Conservation (phyloP, 768 basidiomycete genomes). For the Psilocybe subaeruginosa region DNA sequence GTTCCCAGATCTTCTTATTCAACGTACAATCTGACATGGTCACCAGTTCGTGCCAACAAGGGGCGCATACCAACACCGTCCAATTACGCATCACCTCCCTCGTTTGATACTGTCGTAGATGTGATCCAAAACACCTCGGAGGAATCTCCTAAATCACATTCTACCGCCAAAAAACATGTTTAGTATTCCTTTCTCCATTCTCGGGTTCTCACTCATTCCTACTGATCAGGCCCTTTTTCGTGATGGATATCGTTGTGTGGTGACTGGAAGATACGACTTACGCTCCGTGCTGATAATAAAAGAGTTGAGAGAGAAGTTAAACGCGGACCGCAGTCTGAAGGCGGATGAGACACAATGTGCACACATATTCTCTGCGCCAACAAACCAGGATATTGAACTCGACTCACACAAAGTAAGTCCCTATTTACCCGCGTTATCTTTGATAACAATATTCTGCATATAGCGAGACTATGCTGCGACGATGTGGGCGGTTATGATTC, state of each 20-base stretch:
- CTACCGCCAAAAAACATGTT: constrained; percentile 17
- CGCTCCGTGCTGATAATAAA: constrained; percentile 1
- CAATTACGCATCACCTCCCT: constrained; percentile 23
- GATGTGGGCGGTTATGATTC: constrained; percentile 27
- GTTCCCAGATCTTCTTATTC: constrained; percentile 15
- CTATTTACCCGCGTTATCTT: constrained; percentile 4
- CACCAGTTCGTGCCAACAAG: constrained; percentile 14
- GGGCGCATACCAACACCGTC: constrained; percentile 20
- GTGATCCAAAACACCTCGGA: constrained; percentile 21
- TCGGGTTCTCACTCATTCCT: not conserved
- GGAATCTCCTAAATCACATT: constrained; percentile 18
- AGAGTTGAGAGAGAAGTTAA: constrained; percentile 13
- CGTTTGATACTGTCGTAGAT: constrained; percentile 23
- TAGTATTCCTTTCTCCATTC: not conserved
- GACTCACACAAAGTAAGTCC: constrained; percentile 21
- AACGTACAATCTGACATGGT: constrained; percentile 8
- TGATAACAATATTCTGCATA: constrained; percentile 2
- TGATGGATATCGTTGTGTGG: constrained; percentile 36
- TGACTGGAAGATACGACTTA: constrained; percentile 30
- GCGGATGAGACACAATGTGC: constrained; percentile 20
- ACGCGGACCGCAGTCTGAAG: not conserved
- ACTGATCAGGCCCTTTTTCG: constrained; percentile 34
- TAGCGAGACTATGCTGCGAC: constrained; percentile 26
- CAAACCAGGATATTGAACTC: constrained; percentile 18
- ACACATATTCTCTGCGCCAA: constrained; percentile 33